These are phyloP conservation scores for Dictyostelium intermedium DNA, from an alignment of 78 protist species.

Conservation along the genomic window DNA sequence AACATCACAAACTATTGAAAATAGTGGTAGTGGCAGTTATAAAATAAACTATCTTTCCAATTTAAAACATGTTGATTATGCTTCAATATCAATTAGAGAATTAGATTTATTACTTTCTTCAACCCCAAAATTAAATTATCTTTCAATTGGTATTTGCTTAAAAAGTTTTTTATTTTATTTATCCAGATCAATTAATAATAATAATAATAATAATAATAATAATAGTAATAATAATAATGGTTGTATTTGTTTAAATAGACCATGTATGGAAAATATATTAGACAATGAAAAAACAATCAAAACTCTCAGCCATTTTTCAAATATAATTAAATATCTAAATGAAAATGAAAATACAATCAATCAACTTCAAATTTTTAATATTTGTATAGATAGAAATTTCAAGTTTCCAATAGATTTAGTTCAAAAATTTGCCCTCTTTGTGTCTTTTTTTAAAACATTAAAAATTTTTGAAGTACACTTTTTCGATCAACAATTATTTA, in stretches of 20 bases:
- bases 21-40: background rate
- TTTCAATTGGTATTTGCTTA: background rate
- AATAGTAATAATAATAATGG: background rate
- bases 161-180: background rate
- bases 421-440: background rate
- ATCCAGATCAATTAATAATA: background rate
- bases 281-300: background rate
- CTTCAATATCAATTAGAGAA: background rate
- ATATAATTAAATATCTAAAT: background rate
- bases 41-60: background rate
- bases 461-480: background rate
- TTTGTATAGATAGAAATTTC: background rate
- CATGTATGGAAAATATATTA: background rate
- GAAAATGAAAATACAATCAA: background rate
- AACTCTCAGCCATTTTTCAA: background rate
- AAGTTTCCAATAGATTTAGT: background rate
- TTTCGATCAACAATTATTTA: background rate
- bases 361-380: background rate
- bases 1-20: background rate
- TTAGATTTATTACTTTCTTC: background rate
- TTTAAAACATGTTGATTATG: background rate
- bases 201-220: no score
- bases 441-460: background rate
- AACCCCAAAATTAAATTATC: background rate
- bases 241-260: background rate